phyloP scores from a whole-genome alignment of 495 filamentous ascomycete genomes.

The Chlorociboria aeruginascens region DNA sequence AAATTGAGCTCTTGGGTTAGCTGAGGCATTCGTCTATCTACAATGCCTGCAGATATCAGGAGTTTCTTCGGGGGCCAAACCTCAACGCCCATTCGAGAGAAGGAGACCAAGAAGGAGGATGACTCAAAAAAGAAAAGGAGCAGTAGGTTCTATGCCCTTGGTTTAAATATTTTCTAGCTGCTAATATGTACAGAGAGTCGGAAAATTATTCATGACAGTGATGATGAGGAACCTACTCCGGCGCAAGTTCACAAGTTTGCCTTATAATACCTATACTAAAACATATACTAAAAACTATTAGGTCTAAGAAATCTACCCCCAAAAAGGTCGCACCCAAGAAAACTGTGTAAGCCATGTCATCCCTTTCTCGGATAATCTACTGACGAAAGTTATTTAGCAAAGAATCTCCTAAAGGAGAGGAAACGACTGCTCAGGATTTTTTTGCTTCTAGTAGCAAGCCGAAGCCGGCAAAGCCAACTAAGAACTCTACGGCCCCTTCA shows the following conservation, averaged over 20 bases:
- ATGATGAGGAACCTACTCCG: slow-evolving; percentile 45
- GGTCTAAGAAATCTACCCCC: slow-evolving; percentile 24
- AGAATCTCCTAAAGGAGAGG: slow-evolving; percentile 35
- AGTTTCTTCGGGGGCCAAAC: slow-evolving; percentile 64
- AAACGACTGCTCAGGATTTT: slow-evolving; percentile 46
- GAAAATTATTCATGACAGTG: slow-evolving; percentile 66
- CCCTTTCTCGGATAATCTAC: not conserved
- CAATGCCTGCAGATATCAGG: slow-evolving; percentile 68
- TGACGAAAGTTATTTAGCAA: slow-evolving; percentile 19
- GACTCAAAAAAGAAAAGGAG: slow-evolving; percentile 34
- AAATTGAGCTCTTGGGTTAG: too few relatives aligned
- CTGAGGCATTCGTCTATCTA: not conserved
- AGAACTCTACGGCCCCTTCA: slow-evolving; percentile 17
- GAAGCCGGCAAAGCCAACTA: slow-evolving; percentile 19
- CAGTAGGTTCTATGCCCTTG: slow-evolving; percentile 3
- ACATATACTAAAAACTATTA: slow-evolving; percentile 1
- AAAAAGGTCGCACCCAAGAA: slow-evolving; percentile 34
- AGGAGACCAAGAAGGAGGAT: slow-evolving; percentile 29
- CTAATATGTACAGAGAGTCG: slow-evolving; percentile 37
- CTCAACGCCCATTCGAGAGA: slow-evolving; percentile 32
- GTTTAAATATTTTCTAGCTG: not conserved
- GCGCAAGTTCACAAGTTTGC: slow-evolving; percentile 3
- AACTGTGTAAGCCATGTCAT: slow-evolving; percentile 14
- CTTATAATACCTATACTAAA: not conserved
- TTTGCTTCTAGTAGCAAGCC: slow-evolving; percentile 48